A percentile compares a stretch with the other conserved stretches of the same genome.
Evolutionary conservation across 768 basidiomycete species (phyloP).

Genomic region (Tulasnella sp.): DNA sequence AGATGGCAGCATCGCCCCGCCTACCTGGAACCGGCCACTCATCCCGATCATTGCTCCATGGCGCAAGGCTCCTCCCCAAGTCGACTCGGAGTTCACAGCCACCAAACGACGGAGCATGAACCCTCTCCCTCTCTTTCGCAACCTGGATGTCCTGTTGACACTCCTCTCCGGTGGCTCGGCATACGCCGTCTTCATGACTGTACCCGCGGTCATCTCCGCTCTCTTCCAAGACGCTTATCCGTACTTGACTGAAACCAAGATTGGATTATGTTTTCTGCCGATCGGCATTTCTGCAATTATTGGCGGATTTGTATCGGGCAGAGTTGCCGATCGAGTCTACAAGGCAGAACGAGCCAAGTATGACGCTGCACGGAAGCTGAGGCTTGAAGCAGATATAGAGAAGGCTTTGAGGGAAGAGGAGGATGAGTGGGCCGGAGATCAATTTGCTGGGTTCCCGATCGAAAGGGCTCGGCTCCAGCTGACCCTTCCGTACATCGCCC

Average conservation of each 20-base stretch:
- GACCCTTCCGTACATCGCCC: constrained; percentile 8
- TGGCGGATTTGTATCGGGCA: constrained; percentile 23
- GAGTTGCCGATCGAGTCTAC: constrained; percentile 24
- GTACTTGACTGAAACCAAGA: constrained; percentile 24
- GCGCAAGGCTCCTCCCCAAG: background rate
- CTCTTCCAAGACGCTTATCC: constrained; percentile 25
- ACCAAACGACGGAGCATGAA: background rate
- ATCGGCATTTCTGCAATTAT: constrained; percentile 25
- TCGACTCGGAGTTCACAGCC: background rate
- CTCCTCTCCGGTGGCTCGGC: background rate
- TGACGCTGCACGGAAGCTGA: constrained; percentile 13
- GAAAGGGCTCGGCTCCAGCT: constrained; percentile 23
- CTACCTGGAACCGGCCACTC: constrained; percentile 23
- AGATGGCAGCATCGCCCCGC: constrained; percentile 18
- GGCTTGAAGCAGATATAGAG: background rate
- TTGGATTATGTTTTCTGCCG: constrained; percentile 30
- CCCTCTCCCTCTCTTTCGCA: constrained; percentile 16
- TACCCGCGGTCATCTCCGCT: constrained; percentile 21
- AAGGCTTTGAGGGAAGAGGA: constrained; percentile 4
- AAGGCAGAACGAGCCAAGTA: constrained; percentile 1
- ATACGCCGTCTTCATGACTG: constrained; percentile 16
- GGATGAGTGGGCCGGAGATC: constrained; percentile 14
- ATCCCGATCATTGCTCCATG: constrained; percentile 22
- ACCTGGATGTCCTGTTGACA: constrained; percentile 17
- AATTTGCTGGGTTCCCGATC: constrained; percentile 18